Evolutionary conservation across 148 eudicot genomes (phyloP), one percentile per base, ranked within the genome.

Genomic region (Spergularia marina): DNA sequence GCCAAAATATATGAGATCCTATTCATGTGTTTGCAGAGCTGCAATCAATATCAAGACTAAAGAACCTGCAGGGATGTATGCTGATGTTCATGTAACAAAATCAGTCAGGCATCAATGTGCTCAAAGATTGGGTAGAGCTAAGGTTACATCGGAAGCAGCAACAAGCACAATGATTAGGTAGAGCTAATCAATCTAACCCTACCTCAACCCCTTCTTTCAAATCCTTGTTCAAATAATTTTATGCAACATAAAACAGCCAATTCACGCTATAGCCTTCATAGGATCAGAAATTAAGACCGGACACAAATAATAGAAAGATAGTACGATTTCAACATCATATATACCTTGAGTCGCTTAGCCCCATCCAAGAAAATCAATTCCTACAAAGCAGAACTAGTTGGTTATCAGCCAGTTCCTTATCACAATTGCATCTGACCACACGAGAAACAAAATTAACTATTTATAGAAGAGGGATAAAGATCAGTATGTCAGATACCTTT

Each of bases 301-400:
- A 70, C 72, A 55, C 70, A 47, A 67, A 53, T 47, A 69, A 80
- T 64, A 68, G 44, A 77, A 55, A 77, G 73, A 59, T 58, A 59
- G 52, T 62, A 71, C 56, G 47, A 79, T 68, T 68, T 53, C 23
- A 52, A 65, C 47, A 49, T 75, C 67, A 72, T 64, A 79, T 77
- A 67, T 86, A 93, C 98, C 98, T 93, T 89, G 54, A 93, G 79
- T 62, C 80, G 80, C 76, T 83, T 67, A 71, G 85, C 70, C 78
- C 92, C 89, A 79, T 88, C 81, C 82, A 79, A 56, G 81, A 93
- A 93, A 72, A 93, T 93, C 68, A 84, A 79, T 86, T 93, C 98
- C 98, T 93, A 68, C 79, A 86, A 71, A 73, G 55, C 64, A 78
- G 30, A 84, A 76, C 72, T 14, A 68, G 60, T 58, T 20, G 30